Conservation (phyloP, 176 grass and related monocot species). For the Oryza officinalis region DNA sequence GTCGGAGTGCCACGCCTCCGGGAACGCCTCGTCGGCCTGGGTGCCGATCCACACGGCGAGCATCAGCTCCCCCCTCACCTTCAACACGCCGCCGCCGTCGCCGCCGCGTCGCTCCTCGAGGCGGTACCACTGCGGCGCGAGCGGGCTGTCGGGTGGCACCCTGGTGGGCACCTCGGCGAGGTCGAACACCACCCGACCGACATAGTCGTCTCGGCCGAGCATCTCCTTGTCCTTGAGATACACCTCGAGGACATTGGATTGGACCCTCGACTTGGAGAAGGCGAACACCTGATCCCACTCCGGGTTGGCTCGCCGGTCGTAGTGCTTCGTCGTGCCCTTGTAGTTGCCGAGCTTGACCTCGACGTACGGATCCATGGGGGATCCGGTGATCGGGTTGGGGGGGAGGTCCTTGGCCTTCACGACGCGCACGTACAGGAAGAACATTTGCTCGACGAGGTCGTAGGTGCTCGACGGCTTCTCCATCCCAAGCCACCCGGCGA, state of each 20-base stretch:
- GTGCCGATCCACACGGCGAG: slow-evolving; percentile 90
- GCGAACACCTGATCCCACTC: slow-evolving; percentile 96
- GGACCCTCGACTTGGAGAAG: slow-evolving; percentile 83
- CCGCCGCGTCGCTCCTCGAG: slow-evolving; percentile 60
- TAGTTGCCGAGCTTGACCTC: slow-evolving; percentile 95
- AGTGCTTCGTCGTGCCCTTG: slow-evolving; percentile 76
- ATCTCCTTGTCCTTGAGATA: slow-evolving; percentile 86
- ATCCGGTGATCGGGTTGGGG: slow-evolving; percentile 67
- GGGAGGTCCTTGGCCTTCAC: slow-evolving; percentile 85
- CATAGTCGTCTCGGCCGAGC: slow-evolving; percentile 84
- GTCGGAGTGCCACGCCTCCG: slow-evolving; percentile 93
- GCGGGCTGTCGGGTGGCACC: slow-evolving; percentile 79
- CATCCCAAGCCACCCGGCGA: slow-evolving; percentile 55
- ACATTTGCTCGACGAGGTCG: slow-evolving; percentile 96
- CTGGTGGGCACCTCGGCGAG: slow-evolving; percentile 71
- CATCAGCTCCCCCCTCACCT: slow-evolving; percentile 83
- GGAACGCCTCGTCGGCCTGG: slow-evolving; percentile 88
- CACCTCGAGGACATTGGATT: slow-evolving; percentile 74
- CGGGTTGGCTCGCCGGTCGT: slow-evolving; percentile 60
- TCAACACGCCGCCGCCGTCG: neutral
- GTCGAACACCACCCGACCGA: slow-evolving; percentile 76
- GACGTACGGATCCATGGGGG: slow-evolving; percentile 73
- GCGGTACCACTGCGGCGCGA: slow-evolving; percentile 83
- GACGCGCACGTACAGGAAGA: slow-evolving; percentile 92
- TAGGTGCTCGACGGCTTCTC: slow-evolving; percentile 96